Base-by-base conservation (phyloP, 208 protist genomes). In the Crithidia brevicula region DNA sequence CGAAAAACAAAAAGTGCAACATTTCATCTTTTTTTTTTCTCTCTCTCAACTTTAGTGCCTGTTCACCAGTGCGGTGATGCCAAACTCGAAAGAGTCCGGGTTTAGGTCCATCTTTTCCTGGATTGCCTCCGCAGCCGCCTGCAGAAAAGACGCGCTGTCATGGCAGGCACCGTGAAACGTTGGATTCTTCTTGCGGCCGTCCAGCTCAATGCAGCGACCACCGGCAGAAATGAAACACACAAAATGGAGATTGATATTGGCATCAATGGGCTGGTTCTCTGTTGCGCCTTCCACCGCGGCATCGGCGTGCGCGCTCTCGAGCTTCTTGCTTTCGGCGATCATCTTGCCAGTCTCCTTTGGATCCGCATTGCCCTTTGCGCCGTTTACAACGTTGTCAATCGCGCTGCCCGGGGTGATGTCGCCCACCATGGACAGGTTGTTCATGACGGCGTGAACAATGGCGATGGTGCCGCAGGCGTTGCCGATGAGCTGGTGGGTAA, bases 391-490 rank as follows among this genome's bases (percentile, higher is more conserved):
- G 3, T 33, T 4, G 9, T 60, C 79, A 22, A 95, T 27, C 6
- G 82, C 23, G 45, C 77, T 93, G 51, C 30, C 77, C 4, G 69
- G 31, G 3, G 61, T 15, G 7, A 94, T n/a, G 11, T 67, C 51
- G 3, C 86, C 86, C 16, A 97, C 33, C 9, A 46, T n/a, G 16
- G 80, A 58, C 15, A 64, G n/a, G 66, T 98, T 98, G 74, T 98
- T 99, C 28, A 90, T 54, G 10, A 99, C 50, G 3, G 93, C 82
- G 74, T 99, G 97, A 9, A 98, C 33, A 10, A 98, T 65, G 22
- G 81, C 98, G 36, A 99, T 91, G 4, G 97, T 99, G 47, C 97
- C 98, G 72, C 98, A 99, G 15, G 94, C 93, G 74, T 99, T 99
- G 38, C 46, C 67, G 50, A 98, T 79, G 38, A 78, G 85, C 83